Conservation (phyloP, 306 rosid species). For the Citrullus mucosospermus region DNA sequence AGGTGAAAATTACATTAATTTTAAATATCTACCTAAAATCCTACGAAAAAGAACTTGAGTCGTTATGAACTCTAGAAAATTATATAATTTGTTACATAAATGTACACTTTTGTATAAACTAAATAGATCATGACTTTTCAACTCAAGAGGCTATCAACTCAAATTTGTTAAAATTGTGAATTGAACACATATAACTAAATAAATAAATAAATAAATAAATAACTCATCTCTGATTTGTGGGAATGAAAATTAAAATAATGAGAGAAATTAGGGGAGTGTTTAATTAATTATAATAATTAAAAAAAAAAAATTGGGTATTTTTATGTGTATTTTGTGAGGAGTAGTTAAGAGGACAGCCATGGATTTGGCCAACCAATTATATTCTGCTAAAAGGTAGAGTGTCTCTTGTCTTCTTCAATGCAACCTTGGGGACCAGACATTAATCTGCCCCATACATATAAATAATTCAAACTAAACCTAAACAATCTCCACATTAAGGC, state of each 20-base stretch:
- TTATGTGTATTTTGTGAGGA: background rate
- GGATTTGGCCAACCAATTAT: conserved; percentile 3
- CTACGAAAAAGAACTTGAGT: too few species aligned
- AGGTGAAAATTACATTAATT: too few species aligned
- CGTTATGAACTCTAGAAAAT: too few species aligned
- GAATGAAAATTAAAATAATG: background rate
- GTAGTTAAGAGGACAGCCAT: background rate
- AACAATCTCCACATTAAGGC: background rate
- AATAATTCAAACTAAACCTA: background rate
- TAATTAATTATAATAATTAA: background rate
- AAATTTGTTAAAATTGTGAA: background rate
- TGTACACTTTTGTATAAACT: too few species aligned
- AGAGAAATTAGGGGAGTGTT: background rate
- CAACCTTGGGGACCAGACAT: background rate
- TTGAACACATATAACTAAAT: background rate
- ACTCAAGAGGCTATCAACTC: background rate
- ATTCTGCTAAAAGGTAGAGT: background rate
- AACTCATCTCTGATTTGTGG: background rate
- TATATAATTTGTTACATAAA: too few species aligned
- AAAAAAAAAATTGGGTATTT: too few species aligned
- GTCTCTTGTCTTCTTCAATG: background rate
- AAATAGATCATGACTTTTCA: background rate
- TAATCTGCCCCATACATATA: background rate
- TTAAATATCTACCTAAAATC: too few species aligned
- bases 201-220: background rate